These are phyloP conservation scores for thale cress (Arabidopsis thaliana) DNA, from an alignment of 345 rosid genomes.

Conservation along the genomic window DNA sequence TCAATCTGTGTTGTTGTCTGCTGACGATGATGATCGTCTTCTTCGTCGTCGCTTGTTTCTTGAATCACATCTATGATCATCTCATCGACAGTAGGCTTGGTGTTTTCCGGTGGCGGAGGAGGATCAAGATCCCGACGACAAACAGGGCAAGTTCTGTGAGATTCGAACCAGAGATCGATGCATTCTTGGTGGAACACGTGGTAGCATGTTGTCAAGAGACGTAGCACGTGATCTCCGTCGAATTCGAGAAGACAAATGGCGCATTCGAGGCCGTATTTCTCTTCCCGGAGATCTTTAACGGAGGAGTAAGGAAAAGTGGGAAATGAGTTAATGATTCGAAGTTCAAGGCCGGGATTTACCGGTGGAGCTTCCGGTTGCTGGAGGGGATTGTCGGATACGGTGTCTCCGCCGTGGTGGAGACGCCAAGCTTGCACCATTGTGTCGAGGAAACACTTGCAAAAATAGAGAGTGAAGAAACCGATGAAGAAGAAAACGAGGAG, in stretches of 20 bases:
- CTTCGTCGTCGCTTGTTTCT: constrained; percentile 45
- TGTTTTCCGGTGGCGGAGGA: constrained; percentile 45
- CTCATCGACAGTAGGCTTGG: constrained; percentile 42
- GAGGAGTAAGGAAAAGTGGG: constrained; percentile 65
- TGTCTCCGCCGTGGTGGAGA: constrained; percentile 39
- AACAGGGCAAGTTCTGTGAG: constrained; percentile 82
- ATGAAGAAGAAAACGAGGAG: constrained; percentile 68
- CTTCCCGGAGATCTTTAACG: constrained; percentile 63
- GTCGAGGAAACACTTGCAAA: constrained; percentile 65
- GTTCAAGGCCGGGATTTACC: constrained; percentile 60
- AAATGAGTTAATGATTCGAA: constrained; percentile 56
- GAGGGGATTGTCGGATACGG: constrained; percentile 40
- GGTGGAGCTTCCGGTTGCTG: constrained; percentile 4
- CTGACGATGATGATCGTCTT: neutral
- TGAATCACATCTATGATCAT: constrained; percentile 56
- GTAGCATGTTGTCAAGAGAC: constrained; percentile 71
- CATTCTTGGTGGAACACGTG: constrained; percentile 89
- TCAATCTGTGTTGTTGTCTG: constrained; percentile 41
- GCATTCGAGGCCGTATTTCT: constrained; percentile 72
- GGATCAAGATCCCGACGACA: constrained; percentile 76
- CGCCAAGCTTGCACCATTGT: constrained; percentile 52
- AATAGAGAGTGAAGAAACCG: constrained; percentile 68
- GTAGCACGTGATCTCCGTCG: constrained; percentile 62
- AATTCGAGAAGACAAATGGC: constrained; percentile 82
- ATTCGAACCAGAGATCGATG: constrained; percentile 81